These are phyloP conservation scores for Leishmania gerbilli DNA, from an alignment of 208 protist species.

Conservation along the genomic window DNA sequence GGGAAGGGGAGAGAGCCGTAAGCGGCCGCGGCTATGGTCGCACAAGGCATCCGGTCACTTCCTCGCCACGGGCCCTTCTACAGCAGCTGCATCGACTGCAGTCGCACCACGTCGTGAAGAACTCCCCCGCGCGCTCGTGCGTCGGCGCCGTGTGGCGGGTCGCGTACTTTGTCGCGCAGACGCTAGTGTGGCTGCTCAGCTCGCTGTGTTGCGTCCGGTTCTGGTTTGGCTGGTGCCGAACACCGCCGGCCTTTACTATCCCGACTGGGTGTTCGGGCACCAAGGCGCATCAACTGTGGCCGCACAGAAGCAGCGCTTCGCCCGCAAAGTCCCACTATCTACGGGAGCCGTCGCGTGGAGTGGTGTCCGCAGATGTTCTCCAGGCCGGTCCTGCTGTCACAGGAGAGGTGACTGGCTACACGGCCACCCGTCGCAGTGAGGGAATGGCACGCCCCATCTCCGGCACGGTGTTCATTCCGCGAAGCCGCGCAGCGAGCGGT, in stretches of 20 bases:
- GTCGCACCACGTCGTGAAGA: not conserved
- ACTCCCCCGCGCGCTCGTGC: not conserved
- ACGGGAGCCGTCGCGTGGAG: not conserved
- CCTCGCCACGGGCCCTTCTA: not conserved
- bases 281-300: not conserved
- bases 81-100: not conserved
- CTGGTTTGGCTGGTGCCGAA: constrained; percentile 17
- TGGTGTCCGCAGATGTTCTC: not conserved
- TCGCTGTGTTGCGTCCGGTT: constrained; percentile 17
- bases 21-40: not conserved
- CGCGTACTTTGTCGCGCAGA: not conserved
- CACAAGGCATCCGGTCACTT: not conserved
- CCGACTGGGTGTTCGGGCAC: not conserved
- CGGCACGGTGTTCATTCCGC: not conserved
- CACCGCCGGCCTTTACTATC: not conserved
- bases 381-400: not conserved
- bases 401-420: not conserved
- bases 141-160: not conserved
- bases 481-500: not conserved
- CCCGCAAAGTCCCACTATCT: not conserved
- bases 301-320: not conserved
- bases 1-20: not conserved
- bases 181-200: constrained; percentile 13
- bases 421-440: not conserved
- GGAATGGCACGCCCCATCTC: not conserved